A percentile compares a stretch with the other conserved stretches of the same genome.
These are phyloP conservation scores for Cryptococcus neoformans DNA, from an alignment of 1,284 basidiomycete genomes.

Conservation along the genomic window DNA sequence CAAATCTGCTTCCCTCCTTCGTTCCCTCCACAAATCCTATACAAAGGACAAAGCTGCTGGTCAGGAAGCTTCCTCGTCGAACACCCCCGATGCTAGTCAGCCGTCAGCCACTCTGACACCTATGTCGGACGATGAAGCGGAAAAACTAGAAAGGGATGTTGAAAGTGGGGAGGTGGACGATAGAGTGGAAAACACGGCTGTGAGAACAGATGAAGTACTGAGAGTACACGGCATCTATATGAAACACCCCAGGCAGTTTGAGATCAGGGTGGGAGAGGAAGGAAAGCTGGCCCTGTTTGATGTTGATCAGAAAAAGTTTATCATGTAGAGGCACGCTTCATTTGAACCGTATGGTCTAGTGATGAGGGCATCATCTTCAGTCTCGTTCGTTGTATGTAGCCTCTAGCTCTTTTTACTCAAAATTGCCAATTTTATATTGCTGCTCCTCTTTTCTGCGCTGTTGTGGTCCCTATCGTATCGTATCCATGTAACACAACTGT, in stretches of 20 bases:
- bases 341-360: too few species aligned
- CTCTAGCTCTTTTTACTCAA: too few species aligned
- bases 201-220: conserved; percentile 26
- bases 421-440: too few species aligned
- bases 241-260: conserved; percentile 27
- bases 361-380: too few species aligned
- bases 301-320: conserved; percentile 16
- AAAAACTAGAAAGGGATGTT: conserved; percentile 18
- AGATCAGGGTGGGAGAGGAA: conserved; percentile 21
- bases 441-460: too few species aligned
- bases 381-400: too few species aligned
- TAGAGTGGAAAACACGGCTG: conserved; percentile 23
- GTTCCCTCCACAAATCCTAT: conserved; percentile 28
- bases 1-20: conserved; percentile 24
- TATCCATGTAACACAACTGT: too few species aligned
- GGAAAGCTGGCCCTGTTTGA: conserved; percentile 35
- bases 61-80: not conserved
- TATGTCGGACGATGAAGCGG: conserved; percentile 13
- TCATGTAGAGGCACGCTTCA: not conserved
- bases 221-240: conserved; percentile 41
- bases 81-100: not conserved
- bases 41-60: conserved; percentile 23
- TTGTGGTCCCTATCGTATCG: too few species aligned
- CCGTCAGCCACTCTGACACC: conserved; percentile 14
- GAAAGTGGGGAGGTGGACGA: conserved; percentile 21